Conservation (phyloP, 768 basidiomycete genomes). For the Russula sp. region DNA sequence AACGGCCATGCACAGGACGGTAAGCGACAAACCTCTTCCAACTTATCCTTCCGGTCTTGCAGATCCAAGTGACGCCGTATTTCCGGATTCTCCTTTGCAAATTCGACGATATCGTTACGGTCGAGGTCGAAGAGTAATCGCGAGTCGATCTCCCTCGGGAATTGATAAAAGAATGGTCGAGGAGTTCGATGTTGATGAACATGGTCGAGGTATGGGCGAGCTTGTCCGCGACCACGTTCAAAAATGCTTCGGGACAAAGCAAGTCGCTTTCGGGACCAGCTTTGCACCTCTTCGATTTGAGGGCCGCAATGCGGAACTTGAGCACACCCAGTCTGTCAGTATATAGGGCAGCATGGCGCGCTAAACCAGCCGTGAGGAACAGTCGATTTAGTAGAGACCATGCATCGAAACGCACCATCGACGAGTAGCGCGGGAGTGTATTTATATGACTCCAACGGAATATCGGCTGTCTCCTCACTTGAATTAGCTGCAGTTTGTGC, state of each 20-base stretch:
- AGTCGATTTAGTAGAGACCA: background rate
- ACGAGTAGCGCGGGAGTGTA: constrained; percentile 89
- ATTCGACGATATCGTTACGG: constrained; percentile 81
- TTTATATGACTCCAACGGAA: constrained; percentile 60
- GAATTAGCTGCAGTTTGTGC: constrained; percentile 39
- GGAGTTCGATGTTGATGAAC: constrained; percentile 98
- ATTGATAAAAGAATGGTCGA: constrained; percentile 99
- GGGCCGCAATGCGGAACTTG: constrained; percentile 79
- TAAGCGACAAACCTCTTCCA: constrained; percentile 71
- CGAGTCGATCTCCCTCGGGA: constrained; percentile 96
- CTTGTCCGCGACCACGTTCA: constrained; percentile 95
- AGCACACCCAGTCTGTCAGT: constrained; percentile 76
- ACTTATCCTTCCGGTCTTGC: constrained; percentile 95
- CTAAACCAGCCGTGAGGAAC: constrained; percentile 42
- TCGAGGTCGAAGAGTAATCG: constrained; percentile 91
- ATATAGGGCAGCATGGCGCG: constrained; percentile 89
- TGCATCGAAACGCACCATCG: constrained; percentile 62
- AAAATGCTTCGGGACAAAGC: constrained; percentile 95
- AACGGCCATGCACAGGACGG: background rate
- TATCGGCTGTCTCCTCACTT: constrained; percentile 39
- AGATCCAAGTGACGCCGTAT: constrained; percentile 85
- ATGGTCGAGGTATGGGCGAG: constrained; percentile 93
- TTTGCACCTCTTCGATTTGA: constrained; percentile 87
- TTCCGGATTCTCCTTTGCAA: constrained; percentile 94
- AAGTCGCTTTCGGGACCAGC: constrained; percentile 83